Conservation (phyloP, 345 rosid genomes). For the Brassica incana region DNA sequence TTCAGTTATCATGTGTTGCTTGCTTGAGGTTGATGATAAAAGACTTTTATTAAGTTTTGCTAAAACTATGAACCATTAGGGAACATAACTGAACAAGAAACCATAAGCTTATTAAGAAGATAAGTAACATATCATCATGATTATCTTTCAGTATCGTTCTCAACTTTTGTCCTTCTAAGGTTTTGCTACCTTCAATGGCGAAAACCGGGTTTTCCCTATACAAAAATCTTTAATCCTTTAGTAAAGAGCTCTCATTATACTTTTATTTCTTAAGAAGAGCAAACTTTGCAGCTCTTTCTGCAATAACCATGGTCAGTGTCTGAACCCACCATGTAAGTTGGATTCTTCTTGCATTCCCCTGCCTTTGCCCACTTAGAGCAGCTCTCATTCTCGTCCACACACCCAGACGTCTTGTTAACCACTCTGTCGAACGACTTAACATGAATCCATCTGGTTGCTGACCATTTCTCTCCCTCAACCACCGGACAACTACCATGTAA, state of each 20-base stretch:
- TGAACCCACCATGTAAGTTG: conserved; percentile 72
- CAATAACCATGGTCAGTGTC: conserved; percentile 52
- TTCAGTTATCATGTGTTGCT: conserved; percentile 22
- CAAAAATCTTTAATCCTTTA: conserved; percentile 18
- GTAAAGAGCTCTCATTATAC: conserved; percentile 7
- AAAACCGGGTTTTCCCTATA: conserved; percentile 23
- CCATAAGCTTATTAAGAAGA: conserved; percentile 2
- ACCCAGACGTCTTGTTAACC: conserved; percentile 21
- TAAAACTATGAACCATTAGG: not conserved
- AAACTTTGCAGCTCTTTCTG: conserved; percentile 82
- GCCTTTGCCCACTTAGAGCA: conserved; percentile 65
- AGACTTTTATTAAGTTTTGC: not conserved
- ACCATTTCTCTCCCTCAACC: conserved; percentile 95
- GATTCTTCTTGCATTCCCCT: conserved; percentile 81
- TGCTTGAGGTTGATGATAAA: conserved; percentile 20
- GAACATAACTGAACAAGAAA: not conserved
- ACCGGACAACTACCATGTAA: conserved; percentile 95
- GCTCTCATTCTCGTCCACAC: conserved; percentile 53
- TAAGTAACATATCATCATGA: conserved; percentile 6
- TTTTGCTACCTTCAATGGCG: conserved; percentile 7
- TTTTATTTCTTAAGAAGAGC: conserved; percentile 46
- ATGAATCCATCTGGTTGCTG: conserved; percentile 98
- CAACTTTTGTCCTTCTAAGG: conserved; percentile 5
- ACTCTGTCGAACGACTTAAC: conserved; percentile 57
- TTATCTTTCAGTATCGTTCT: conserved; percentile 7